A percentile compares a stretch with the other conserved stretches of the same genome.
These are phyloP conservation scores for Geotrichum citri-aurantii DNA, from an alignment of 1,139 yeast genomes.

Conservation along the genomic window DNA sequence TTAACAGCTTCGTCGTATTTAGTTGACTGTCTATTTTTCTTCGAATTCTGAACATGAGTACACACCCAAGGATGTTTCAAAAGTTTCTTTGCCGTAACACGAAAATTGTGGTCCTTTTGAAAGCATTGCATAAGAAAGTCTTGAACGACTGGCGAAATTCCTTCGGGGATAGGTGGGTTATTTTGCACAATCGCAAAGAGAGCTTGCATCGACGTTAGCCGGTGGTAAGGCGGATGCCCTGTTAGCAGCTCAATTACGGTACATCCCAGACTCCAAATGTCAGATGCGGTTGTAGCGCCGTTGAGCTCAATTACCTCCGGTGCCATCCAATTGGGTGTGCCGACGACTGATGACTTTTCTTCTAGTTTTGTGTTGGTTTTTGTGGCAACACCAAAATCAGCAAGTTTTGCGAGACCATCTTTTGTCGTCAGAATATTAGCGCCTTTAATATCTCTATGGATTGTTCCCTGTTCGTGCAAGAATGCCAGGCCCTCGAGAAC, in stretches of 20 bases:
- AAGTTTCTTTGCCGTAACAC: slow-evolving; percentile 54
- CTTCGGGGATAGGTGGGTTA: slow-evolving; percentile 71
- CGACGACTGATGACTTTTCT: slow-evolving; percentile 39
- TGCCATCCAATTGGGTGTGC: slow-evolving; percentile 87
- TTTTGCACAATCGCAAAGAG: slow-evolving; percentile 90
- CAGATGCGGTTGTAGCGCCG: slow-evolving; percentile 81
- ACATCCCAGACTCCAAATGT: slow-evolving; percentile 81
- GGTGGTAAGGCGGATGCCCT: slow-evolving; percentile 83
- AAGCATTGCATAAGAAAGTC: slow-evolving; percentile 74
- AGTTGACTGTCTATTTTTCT: slow-evolving; percentile 14
- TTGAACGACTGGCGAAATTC: slow-evolving; percentile 42
- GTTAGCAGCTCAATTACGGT: slow-evolving; percentile 83
- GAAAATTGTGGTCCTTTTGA: slow-evolving; percentile 60
- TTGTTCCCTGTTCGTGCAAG: slow-evolving; percentile 65
- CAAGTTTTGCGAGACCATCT: slow-evolving; percentile 57
- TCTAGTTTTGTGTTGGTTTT: slow-evolving; percentile 27
- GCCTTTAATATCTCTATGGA: slow-evolving; percentile 75
- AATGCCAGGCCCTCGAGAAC: slow-evolving; percentile 68
- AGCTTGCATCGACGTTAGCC: slow-evolving; percentile 78
- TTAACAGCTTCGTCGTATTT: slow-evolving; percentile 32
- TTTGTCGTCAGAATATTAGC: slow-evolving; percentile 65
- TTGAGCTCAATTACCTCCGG: slow-evolving; percentile 75
- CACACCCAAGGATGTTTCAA: slow-evolving; percentile 61
- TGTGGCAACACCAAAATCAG: slow-evolving; percentile 78
- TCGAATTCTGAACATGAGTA: slow-evolving; percentile 6